Percentiles rank a stretch among this genome's conserved stretches.
Evolutionary conservation across 345 rosid genomes (phyloP).

Genomic region (Stellera chamaejasme): DNA sequence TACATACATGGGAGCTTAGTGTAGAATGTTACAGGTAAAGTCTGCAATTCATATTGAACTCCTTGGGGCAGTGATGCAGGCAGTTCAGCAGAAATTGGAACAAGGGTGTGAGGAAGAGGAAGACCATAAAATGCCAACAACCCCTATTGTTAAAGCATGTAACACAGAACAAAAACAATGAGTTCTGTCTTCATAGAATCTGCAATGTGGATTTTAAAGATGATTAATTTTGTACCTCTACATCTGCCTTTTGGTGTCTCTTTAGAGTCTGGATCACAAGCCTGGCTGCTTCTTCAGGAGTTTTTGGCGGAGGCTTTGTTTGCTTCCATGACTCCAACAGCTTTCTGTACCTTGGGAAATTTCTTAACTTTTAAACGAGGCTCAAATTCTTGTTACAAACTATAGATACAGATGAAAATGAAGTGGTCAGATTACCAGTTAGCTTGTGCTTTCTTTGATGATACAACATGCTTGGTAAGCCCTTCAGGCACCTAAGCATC

Average conservation of each 20-base stretch:
- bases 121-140: slow-evolving; percentile 80
- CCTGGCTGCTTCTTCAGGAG: slow-evolving; percentile 63
- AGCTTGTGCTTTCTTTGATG: slow-evolving; percentile 86
- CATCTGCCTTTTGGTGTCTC: slow-evolving; percentile 67
- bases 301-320: slow-evolving; percentile 60
- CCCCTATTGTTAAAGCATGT: slow-evolving; percentile 29
- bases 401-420: not conserved
- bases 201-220: not conserved
- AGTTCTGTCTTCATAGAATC: not conserved
- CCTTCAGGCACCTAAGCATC: slow-evolving; percentile 59
- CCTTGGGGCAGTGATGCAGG: slow-evolving; percentile 43
- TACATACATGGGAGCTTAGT: too few species aligned
- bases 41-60: slow-evolving; percentile 46
- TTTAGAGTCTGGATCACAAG: slow-evolving; percentile 51
- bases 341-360: slow-evolving; percentile 62
- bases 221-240: slow-evolving; percentile 43
- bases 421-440: slow-evolving; percentile 46
- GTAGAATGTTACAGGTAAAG: slow-evolving; percentile 52
- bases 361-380: slow-evolving; percentile 10
- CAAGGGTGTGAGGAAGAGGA: slow-evolving; percentile 39
- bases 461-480: slow-evolving; percentile 54
- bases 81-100: slow-evolving; percentile 25
- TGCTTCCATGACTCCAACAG: slow-evolving; percentile 74
- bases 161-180: not conserved
- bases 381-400: not conserved